Evolutionary conservation across 164 flowering plant species (phyloP).

Genomic region (Sedum album): DNA sequence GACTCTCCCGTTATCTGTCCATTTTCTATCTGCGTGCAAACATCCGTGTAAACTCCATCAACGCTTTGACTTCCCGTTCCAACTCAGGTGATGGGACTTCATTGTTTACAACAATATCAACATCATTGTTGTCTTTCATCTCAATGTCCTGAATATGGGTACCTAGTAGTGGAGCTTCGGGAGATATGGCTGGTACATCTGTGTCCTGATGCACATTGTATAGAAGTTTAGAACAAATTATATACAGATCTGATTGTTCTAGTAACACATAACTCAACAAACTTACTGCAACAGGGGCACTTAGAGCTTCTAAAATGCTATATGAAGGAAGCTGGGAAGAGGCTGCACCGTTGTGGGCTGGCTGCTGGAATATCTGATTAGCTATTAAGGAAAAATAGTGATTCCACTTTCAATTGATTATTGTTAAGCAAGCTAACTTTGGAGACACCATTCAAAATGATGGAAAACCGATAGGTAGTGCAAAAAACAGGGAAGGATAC

Average conservation of each 20-base stretch:
- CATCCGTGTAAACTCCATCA: conserved; percentile 31
- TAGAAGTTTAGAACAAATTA: conserved; percentile 12
- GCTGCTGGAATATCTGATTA: conserved; percentile 55
- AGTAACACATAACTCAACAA: conserved; percentile 48
- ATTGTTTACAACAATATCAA: conserved; percentile 29
- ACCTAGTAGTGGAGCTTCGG: conserved; percentile 31
- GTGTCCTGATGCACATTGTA: conserved; percentile 27
- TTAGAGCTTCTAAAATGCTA: conserved; percentile 50
- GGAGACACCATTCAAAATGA: neutral
- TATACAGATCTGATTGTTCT: conserved; percentile 58
- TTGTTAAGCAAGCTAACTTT: neutral
- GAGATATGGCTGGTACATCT: conserved; percentile 26
- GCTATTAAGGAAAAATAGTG: neutral
- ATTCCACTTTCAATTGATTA: neutral
- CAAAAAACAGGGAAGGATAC: neutral
- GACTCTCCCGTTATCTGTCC: conserved; percentile 29
- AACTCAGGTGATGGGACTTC: conserved; percentile 26
- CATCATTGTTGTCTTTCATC: conserved; percentile 34
- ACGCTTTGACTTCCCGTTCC: conserved; percentile 33
- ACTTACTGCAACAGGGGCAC: conserved; percentile 28
- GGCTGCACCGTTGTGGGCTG: conserved; percentile 31
- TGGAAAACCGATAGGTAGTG: neutral
- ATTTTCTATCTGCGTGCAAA: conserved; percentile 31
- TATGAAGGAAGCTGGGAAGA: conserved; percentile 40
- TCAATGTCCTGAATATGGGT: conserved; percentile 31